These are phyloP conservation scores for Ilex aquifolium DNA, from an alignment of 257 asterid species.

Conservation along the genomic window DNA sequence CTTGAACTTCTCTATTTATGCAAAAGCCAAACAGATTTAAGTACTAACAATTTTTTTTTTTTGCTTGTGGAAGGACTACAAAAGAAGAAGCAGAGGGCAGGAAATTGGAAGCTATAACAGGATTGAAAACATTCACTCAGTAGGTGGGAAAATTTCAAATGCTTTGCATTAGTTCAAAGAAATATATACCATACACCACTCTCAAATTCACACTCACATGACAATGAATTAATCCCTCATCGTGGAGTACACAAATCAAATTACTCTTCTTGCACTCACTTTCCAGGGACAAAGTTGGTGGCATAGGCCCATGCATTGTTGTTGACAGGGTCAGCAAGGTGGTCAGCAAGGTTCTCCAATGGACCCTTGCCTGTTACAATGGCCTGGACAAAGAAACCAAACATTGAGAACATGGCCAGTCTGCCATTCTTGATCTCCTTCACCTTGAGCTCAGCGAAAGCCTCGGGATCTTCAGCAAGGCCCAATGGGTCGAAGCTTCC, in stretches of 20 bases:
- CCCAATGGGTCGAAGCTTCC: too few species aligned
- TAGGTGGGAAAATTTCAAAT: background rate
- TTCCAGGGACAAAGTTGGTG: constrained; percentile 48
- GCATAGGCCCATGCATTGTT: constrained; percentile 2
- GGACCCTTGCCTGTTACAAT: too few species aligned
- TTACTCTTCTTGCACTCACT: constrained; percentile 11
- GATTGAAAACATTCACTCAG: too few species aligned
- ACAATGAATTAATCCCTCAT: background rate
- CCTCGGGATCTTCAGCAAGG: constrained; percentile 35
- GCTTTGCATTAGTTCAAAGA: background rate
- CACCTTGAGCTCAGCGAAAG: constrained; percentile 31
- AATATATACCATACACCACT: background rate
- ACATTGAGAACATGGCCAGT: constrained; percentile 34
- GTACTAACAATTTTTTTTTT: too few species aligned
- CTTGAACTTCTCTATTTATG: too few species aligned
- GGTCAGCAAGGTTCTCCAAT: too few species aligned
- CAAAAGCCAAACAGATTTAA: too few species aligned
- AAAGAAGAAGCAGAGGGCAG: too few species aligned
- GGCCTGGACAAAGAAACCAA: too few species aligned
- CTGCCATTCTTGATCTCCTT: constrained; percentile 37
- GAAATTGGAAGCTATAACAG: too few species aligned
- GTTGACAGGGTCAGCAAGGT: too few species aligned
- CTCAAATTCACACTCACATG: background rate
- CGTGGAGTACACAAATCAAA: background rate
- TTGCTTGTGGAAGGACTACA: too few species aligned